Conservation (phyloP, 371 early-diverging fungal genomes). For the Mucor sp. region DNA sequence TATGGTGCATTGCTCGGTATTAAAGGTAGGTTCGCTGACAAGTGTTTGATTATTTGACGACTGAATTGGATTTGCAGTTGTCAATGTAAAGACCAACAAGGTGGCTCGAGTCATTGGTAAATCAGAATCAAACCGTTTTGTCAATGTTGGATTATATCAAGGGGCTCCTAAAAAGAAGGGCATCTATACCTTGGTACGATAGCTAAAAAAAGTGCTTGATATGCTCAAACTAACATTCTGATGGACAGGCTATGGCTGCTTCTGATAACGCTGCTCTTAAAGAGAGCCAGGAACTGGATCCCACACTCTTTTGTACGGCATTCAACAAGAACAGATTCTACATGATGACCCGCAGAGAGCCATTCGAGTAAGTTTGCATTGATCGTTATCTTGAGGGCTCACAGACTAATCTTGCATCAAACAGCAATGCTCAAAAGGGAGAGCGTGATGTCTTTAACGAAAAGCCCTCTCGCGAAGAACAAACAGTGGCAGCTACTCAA, state of each 20-base stretch:
- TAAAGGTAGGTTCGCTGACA: conserved; percentile 54
- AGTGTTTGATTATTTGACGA: background rate
- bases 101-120: conserved; percentile 87
- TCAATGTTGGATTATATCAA: conserved; percentile 88
- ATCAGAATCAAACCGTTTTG: conserved; percentile 88
- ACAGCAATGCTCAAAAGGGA: conserved; percentile 52
- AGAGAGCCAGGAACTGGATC: conserved; percentile 75
- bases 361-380: conserved; percentile 63
- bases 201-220: background rate
- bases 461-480: conserved; percentile 95
- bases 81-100: conserved; percentile 84
- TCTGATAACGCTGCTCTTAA: conserved; percentile 82
- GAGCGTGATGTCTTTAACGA: conserved; percentile 97
- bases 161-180: conserved; percentile 81
- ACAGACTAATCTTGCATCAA: background rate
- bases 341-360: conserved; percentile 87
- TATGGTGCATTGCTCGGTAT: conserved; percentile 94
- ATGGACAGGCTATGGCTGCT: conserved; percentile 79
- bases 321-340: conserved; percentile 92
- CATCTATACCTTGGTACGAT: conserved; percentile 69
- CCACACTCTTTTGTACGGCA: conserved; percentile 89
- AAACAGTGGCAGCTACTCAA: conserved; percentile 79
- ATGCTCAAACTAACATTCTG: background rate
- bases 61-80: conserved; percentile 35
- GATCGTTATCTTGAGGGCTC: background rate